Percentiles rank a stretch among this genome's conserved stretches.
These are phyloP conservation scores for Erodium moschatum DNA, from an alignment of 441 rosid genomes.

Conservation along the genomic window DNA sequence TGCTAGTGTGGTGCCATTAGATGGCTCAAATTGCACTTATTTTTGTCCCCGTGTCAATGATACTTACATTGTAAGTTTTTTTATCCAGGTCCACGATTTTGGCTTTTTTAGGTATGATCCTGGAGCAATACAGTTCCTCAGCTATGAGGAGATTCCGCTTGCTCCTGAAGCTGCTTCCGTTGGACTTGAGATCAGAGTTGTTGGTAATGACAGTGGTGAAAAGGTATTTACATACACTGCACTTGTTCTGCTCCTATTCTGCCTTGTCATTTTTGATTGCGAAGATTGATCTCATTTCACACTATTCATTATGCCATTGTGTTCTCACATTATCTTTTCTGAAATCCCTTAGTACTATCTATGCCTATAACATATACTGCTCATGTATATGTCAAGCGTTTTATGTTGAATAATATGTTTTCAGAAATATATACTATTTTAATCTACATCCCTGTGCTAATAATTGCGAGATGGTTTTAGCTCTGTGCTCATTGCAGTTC, in stretches of 20 bases:
- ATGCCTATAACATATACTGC: neutral
- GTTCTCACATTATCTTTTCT: neutral
- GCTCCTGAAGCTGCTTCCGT: conserved; percentile 91
- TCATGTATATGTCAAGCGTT: neutral
- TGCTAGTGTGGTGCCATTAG: conserved; percentile 3
- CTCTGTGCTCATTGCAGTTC: neutral
- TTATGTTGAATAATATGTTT: neutral
- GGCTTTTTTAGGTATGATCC: conserved; percentile 96
- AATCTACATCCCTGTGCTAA: neutral
- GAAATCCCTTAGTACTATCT: neutral
- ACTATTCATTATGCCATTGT: neutral
- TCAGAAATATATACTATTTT: neutral
- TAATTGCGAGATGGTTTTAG: neutral
- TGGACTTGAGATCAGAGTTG: conserved; percentile 97
- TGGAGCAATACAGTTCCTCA: conserved; percentile 59
- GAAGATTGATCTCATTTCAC: neutral
- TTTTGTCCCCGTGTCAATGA: conserved; percentile 14
- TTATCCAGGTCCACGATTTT: conserved; percentile 88
- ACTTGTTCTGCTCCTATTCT: neutral
- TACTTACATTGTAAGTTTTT: conserved; percentile 21
- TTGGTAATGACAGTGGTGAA: conserved; percentile 97
- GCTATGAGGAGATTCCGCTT: conserved; percentile 94
- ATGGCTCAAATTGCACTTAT: neutral
- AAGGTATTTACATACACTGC: conserved; percentile 45
- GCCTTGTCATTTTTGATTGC: conserved; percentile 1